Evolutionary conservation across 2,329 filamentous ascomycete genomes (phyloP).

Genomic region (Claviceps africana): DNA sequence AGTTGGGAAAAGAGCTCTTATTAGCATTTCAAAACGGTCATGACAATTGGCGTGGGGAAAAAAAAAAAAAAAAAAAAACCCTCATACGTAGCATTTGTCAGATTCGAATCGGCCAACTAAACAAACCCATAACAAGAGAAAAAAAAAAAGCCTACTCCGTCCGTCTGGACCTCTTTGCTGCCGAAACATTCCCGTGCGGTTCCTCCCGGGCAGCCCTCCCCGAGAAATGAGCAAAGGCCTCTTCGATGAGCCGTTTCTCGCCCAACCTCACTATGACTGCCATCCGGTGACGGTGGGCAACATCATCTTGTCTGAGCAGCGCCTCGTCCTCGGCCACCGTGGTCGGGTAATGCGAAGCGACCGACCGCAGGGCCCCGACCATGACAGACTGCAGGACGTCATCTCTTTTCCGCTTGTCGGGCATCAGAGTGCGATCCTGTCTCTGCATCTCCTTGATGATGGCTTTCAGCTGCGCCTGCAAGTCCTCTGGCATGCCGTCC

Average conservation of each 20-base stretch:
- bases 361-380: slow-evolving; percentile 21
- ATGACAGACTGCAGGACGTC: slow-evolving; percentile 29
- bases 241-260: slow-evolving; percentile 53
- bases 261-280: slow-evolving; percentile 55
- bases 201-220: slow-evolving; percentile 10
- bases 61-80: too few relatives aligned
- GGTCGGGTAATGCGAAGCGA: slow-evolving; percentile 29
- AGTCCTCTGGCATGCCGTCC: slow-evolving; percentile 32
- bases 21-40: too few relatives aligned
- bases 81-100: not conserved
- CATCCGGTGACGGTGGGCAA: slow-evolving; percentile 35
- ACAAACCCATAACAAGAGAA: not conserved
- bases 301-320: slow-evolving; percentile 17
- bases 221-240: slow-evolving; percentile 29
- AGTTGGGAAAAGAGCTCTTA: too few relatives aligned
- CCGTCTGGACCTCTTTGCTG: slow-evolving; percentile 18
- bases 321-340: slow-evolving; percentile 25
- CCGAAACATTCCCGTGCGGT: slow-evolving; percentile 11
- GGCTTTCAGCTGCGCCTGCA: slow-evolving; percentile 36
- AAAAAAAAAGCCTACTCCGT: slow-evolving; percentile 7
- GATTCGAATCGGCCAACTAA: not conserved
- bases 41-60: too few relatives aligned
- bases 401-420: slow-evolving; percentile 36
- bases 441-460: slow-evolving; percentile 37
- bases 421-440: slow-evolving; percentile 24